Base-by-base conservation (phyloP, 768 basidiomycete genomes). In the Kondoa malvinella region DNA sequence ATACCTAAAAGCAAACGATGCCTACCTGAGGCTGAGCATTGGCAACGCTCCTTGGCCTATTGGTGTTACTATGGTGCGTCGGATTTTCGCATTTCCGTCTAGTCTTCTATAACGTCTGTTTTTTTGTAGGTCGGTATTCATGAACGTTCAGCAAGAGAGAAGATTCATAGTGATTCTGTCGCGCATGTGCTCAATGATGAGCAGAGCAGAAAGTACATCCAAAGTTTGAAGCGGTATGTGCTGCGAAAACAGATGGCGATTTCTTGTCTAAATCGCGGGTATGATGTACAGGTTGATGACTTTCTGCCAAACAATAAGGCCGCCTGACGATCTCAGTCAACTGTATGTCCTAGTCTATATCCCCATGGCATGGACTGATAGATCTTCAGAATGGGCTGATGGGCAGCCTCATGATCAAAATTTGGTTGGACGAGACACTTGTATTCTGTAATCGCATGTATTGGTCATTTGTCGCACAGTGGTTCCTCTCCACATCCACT, bases 21-120 rank as follows among this genome's bases (percentile, higher is more conserved):
- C 92, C 0, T 99, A 99, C 76, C 84, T 99, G 27, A 87, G 95
- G 4, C 80, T 99, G 50, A 92, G 89, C 3, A 99, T 99, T 71
- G 95, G 95, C 34, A 99, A 95, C 74, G 94, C 95, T 0, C 92
- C 95, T 1, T 99, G 95, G 95, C 95, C 95, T 1, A 99, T 63
- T 29, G 61, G 61, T 15, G 61, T 63, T 27, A 63, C 61, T 32
- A 63, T 63, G 61, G 61, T 63, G 3, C n/a, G 61, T 25, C 50
- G 50, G 25, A 14, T 25, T 21, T 40, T 63, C 30, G 14, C 29
- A 4, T 31, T 15, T 27, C 31, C 61, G 16, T 63, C 61, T 31
- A 29, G 17, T 50, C 30, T 30, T 65, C 26, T 68, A 32, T 3
- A 64, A 34, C n/a, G 40, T 57, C 31, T 69, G 21, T 69, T 21